Conservation (phyloP, 257 asterid species). For the Solanum bulbocastanum region DNA sequence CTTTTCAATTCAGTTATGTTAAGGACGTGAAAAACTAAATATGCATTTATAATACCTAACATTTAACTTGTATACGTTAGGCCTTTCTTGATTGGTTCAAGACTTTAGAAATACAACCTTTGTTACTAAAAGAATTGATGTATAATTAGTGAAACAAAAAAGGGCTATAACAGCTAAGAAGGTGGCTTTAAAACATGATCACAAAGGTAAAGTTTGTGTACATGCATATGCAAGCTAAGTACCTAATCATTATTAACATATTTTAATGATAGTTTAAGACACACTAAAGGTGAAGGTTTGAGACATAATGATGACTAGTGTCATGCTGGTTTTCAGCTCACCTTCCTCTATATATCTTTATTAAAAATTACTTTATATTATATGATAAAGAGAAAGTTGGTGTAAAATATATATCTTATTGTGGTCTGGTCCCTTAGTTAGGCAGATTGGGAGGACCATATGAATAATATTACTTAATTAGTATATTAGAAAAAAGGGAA, state of each 20-base stretch:
- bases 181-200: constrained; percentile 24
- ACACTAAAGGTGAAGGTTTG: background rate
- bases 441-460: background rate
- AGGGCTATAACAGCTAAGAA: constrained; percentile 24
- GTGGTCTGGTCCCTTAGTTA: background rate
- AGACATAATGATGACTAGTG: background rate
- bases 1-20: too few relatives aligned
- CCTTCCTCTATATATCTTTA: background rate
- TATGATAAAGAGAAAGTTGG: background rate
- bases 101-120: background rate
- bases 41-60: background rate
- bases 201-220: background rate
- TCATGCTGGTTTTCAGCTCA: background rate
- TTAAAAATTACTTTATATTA: background rate
- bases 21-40: too few relatives aligned
- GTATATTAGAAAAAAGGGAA: background rate
- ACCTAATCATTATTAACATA: constrained; percentile 4
- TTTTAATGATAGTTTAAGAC: background rate
- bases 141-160: background rate
- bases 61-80: too few relatives aligned
- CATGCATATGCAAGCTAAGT: constrained; percentile 12
- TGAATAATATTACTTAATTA: background rate
- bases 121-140: background rate
- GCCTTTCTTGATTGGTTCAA: background rate
- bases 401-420: background rate